Evolutionary conservation across 176 grass and related monocot genomes (phyloP), one percentile per base, ranked within the genome.

Genomic region (Pontederia paniculata): DNA sequence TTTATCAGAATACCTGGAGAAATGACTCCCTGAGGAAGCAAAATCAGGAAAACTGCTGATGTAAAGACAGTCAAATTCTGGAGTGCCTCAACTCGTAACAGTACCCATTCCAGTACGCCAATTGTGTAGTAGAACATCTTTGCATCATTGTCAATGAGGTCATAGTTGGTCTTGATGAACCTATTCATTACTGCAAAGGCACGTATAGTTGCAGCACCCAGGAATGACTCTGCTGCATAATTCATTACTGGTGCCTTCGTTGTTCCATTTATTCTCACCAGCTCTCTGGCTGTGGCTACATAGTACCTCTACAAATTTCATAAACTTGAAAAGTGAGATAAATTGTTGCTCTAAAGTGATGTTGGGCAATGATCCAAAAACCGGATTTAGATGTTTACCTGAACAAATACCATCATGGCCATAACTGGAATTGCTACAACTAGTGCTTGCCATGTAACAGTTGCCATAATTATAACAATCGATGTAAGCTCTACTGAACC

Each of bases 241-340:
- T 96, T 96, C 91, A 89, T 84, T 9, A 89, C 76, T 21, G 91
- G 91, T 57, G 91, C 91, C 44, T 96, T 89, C 17, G 85, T 96
- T 9, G 91, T 96, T 64, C 91, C 91, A 48, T 96, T 96, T 52
- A 96, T 89, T 75, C 91, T 80, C 70, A 86, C 82, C 42, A 96
- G 82, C 67, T 96, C 91, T 60, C 91, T 86, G 17, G 86, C 91
- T 17, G 91, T 79, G 42, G 86, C 77, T 53, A 97, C 71, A 10
- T 87, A 84, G 65, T 89, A 83, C 79, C 85, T 83, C 91, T 89
- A 57, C 28, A 82, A 57, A 9, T 46, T 48, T 21, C 13, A 12
- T 16, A 17, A 28, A 55, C 46, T 44, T 2, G 55, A 21, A n/a
- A 56, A 17, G 17, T 44, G 44, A 57, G 69, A 50, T 10, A 54